phyloP scores from a whole-genome alignment of 2,329 filamentous ascomycete species.

The Hypocreales sp. region DNA sequence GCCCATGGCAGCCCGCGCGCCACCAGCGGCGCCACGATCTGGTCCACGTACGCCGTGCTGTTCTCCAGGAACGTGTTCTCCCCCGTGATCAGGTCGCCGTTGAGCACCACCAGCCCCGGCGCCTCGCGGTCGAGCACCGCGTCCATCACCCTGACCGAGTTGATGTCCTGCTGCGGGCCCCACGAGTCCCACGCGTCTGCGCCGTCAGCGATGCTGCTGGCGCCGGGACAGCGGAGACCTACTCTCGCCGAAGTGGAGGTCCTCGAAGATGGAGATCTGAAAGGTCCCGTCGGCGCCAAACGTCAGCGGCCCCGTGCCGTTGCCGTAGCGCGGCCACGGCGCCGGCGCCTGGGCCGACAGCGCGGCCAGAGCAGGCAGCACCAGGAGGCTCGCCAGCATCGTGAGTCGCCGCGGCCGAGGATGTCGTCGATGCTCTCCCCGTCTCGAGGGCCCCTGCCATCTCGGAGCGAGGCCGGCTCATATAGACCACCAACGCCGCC shows the following conservation, averaged over 20 bases:
- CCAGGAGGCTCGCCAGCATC: no score
- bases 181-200: constrained; percentile 28
- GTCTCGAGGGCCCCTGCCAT: no score
- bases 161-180: constrained; percentile 36
- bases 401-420: no score
- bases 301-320: constrained; percentile 4
- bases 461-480: no score
- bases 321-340: no score
- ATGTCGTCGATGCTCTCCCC: no score
- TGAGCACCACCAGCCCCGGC: constrained; percentile 49
- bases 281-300: constrained; percentile 30
- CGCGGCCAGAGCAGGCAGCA: no score
- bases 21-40: constrained; percentile 42
- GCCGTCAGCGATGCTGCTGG: background rate
- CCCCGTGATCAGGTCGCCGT: constrained; percentile 57
- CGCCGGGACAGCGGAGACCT: constrained; percentile 6
- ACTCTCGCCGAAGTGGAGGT: constrained; percentile 60
- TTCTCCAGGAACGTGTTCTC: constrained; percentile 44
- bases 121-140: constrained; percentile 39
- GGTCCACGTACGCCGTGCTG: constrained; percentile 38
- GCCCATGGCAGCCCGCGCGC: constrained; percentile 42
- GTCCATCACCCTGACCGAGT: constrained; percentile 40
- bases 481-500: no score
- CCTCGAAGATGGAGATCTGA: constrained; percentile 46
- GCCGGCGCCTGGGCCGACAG: no score